phyloP scores from a whole-genome alignment of 495 filamentous ascomycete species.

The Pyronema domesticum region DNA sequence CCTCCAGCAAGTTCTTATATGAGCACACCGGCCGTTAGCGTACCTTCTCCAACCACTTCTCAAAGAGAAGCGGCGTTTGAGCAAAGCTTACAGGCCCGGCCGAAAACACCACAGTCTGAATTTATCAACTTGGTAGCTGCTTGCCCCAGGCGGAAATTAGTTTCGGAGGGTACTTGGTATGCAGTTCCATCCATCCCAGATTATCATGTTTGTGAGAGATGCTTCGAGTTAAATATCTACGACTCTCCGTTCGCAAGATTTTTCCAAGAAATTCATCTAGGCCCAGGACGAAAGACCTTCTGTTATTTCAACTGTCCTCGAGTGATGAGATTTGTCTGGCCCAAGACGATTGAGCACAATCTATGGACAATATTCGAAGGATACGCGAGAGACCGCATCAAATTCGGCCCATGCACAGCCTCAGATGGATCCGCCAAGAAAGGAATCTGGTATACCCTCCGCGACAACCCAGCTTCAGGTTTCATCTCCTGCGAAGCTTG shows the following conservation, averaged over 20 bases:
- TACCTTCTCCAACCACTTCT: neutral
- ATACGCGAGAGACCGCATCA: neutral
- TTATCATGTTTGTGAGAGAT: constrained; percentile 2
- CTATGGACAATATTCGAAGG: neutral
- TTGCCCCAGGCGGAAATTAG: neutral
- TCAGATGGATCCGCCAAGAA: neutral
- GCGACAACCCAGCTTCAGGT: neutral
- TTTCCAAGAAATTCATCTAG: neutral
- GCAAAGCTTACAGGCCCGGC: neutral
- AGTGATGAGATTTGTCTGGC: constrained; percentile 2
- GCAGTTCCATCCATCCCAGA: neutral
- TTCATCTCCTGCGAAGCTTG: constrained; percentile 5
- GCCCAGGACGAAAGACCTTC: neutral
- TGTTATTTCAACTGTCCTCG: constrained; percentile 4
- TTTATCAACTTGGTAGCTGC: constrained; percentile 1
- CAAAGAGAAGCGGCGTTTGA: neutral
- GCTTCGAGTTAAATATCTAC: constrained; percentile 6
- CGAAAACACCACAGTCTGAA: neutral
- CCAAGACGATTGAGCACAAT: neutral
- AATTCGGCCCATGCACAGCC: neutral
- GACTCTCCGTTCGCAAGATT: neutral
- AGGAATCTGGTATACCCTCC: neutral
- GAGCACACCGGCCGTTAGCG: neutral
- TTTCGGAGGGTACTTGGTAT: constrained; percentile 2
- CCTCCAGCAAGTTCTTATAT: neutral